A percentile compares a stretch with the other conserved stretches of the same genome.
phyloP scores from a whole-genome alignment of 192 early-diverging fungal genomes.

The Linnemannia zychae region DNA sequence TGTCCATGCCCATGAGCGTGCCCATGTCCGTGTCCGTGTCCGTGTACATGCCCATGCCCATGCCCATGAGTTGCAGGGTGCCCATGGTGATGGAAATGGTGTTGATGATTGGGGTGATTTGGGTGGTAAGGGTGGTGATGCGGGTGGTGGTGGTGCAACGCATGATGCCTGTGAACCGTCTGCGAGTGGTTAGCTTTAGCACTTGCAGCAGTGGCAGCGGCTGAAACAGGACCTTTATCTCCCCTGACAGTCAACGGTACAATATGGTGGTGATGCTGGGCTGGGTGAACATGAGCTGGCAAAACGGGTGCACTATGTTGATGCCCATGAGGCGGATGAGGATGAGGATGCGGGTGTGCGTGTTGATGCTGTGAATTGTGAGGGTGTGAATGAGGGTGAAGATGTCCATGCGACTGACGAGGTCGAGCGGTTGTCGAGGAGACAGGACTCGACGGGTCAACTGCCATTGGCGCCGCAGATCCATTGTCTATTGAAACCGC shows the following conservation, averaged over 20 bases:
- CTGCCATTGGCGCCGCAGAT: background rate
- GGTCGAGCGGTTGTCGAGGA: background rate
- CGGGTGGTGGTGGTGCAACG: constrained; percentile 46
- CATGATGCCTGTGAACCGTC: constrained; percentile 45
- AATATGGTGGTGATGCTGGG: constrained; percentile 44
- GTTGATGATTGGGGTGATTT: constrained; percentile 54
- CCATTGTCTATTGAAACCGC: background rate
- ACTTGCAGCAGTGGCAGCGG: background rate
- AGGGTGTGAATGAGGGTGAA: background rate
- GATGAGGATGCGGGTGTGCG: background rate
- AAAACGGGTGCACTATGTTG: constrained; percentile 29
- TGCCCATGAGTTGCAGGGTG: constrained; percentile 27
- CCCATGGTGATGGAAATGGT: constrained; percentile 50
- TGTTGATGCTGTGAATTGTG: background rate
- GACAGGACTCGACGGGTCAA: background rate
- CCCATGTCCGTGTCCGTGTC: constrained; percentile 10
- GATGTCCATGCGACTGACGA: constrained; percentile 4
- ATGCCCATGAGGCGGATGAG: background rate
- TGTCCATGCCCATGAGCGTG: background rate
- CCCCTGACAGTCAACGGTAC: constrained; percentile 14
- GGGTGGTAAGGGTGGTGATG: constrained; percentile 56
- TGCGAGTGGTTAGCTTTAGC: constrained; percentile 24
- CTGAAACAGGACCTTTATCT: constrained; percentile 1
- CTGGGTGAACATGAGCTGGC: constrained; percentile 40
- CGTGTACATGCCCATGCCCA: constrained; percentile 10